Evolutionary conservation across 108 stramenopile species (phyloP), one percentile per base, ranked within the genome.

Genomic region (Nannochloropsis gaditana): DNA sequence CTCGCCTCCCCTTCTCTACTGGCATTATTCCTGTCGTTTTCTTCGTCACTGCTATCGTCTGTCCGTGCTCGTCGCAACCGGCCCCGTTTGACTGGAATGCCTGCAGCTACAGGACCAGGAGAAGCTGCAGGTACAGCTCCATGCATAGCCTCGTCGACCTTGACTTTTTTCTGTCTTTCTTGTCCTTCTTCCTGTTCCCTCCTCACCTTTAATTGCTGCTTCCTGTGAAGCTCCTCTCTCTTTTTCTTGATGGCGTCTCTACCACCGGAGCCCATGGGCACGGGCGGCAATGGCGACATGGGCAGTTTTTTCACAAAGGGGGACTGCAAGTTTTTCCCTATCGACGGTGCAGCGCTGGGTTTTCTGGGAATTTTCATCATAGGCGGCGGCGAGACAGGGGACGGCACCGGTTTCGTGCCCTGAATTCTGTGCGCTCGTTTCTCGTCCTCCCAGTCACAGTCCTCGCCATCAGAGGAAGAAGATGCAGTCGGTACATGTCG

Each of bases 211-310:
- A n/a, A 15, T n/a, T 73, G 59, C 59, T 73, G 59, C 59, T 73
- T 73, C n/a, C 8, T 73, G 3, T n/a, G 59, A 15, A 73, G 59
- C 59, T 73, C 59, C 59, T 73, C 59, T 6, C 59, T 73, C n/a
- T 8, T 73, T n/a, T 73, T 73, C 59, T 73, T 73, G 59, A 73
- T 73, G 19, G 59, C 59, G n/a, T 73, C 59, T n/a, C 59, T 73
- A 15, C 59, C 59, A n/a, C 59, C 59, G n/a, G 59, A 73, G n/a
- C 59, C 59, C 59, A 73, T 73, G 19, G 59, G 59, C 59, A 73
- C 59, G n/a, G 59, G 59, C 59, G 15, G 59, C 59, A 73, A n/a
- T 15, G 59, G 19, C 59, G 59, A 15, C 11, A 15, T 10, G 11
- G 47, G 47, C 47, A 50, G 59, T 2, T 73, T 73, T 73, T n/a